Evolutionary conservation across 495 filamentous ascomycete genomes (phyloP).

Genomic region (Aspergillus incahuasiensis): DNA sequence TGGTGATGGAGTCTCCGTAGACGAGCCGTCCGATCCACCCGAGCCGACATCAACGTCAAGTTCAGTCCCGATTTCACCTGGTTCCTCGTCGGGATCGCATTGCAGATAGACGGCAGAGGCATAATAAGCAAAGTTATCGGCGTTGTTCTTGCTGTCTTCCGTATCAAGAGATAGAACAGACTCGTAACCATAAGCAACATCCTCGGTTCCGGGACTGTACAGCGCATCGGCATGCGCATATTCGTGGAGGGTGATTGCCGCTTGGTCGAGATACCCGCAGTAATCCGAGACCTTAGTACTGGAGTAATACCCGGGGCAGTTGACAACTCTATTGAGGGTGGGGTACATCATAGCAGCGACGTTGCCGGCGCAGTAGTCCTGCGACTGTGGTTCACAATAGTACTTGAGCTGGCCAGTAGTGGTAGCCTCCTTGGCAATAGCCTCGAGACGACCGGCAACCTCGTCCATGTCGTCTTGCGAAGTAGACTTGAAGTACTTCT

Average conservation of each 20-base stretch:
- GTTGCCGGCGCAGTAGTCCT: constrained; percentile 16
- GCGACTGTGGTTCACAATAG: constrained; percentile 13
- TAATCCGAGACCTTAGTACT: not conserved
- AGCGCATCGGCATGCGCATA: constrained; percentile 13
- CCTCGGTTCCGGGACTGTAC: constrained; percentile 17
- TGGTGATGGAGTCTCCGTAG: not conserved
- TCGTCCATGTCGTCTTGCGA: constrained; percentile 3
- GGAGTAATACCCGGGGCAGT: constrained; percentile 18
- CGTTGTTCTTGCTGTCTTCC: constrained; percentile 8
- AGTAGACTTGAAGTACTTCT: constrained; percentile 18
- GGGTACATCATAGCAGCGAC: constrained; percentile 19
- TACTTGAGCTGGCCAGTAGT: constrained; percentile 13
- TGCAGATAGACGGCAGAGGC: constrained; percentile 13
- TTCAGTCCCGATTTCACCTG: not conserved
- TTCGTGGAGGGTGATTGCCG: constrained; percentile 14
- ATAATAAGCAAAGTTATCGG: constrained; percentile 19
- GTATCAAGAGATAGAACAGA: constrained; percentile 10
- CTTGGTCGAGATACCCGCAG: constrained; percentile 17
- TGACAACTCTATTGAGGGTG: constrained; percentile 12
- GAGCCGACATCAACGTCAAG: not conserved
- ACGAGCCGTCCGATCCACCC: not conserved
- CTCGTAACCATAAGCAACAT: constrained; percentile 16
- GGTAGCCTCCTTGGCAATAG: constrained; percentile 16
- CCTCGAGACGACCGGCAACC: constrained; percentile 15
- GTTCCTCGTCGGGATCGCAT: constrained; percentile 5